Base-by-base conservation (phyloP, 1,139 yeast species). In the Ogataea hybrid region DNA sequence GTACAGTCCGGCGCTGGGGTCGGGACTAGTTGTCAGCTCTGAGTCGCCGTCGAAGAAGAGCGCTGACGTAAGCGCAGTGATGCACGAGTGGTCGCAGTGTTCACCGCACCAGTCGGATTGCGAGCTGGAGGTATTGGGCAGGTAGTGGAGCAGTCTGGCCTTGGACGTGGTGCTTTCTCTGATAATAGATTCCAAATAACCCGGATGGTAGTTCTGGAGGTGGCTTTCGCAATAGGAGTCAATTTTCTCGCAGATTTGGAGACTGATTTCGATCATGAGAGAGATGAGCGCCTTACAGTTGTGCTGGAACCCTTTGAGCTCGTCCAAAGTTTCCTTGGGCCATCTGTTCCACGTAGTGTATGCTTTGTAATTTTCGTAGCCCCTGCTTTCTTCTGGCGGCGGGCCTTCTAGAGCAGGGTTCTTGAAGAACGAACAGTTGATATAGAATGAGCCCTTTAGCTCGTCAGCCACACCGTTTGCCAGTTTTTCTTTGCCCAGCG, bases 41-140 rank as follows among this genome's bases (percentile, higher is more conserved):
- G 49, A 41, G 30, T 63, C 50, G 45, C 73, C 77, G 44, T 73
- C 72, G n/a, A 75, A 51, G 47, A 69, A 77, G 51, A 77, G 57
- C 11, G 83, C 83, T 10, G 81, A 72, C 0, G 84, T 77, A 28
- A 79, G 63, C 0, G 81, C 85, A 0, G 85, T 80, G 25, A 80
- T 59, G 54, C 84, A 77, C 4, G 82, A 75, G 53, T 79, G 85
- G 57, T 80, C 85, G 35, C 73, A 52, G 54, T 80, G 86, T 50
- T 78, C 82, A 1, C 84, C 84, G 59, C 86, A 80, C 85, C 86
- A 80, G 40, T 69, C 68, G 12, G 31, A 22, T 4, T 28, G 27
- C 6, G 46, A 48, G 6, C 46, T 48, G 2, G 39, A 41, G 3
- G 44, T 40, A 2, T 36, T 42, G 16, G 44, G 43, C 28, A 44